Base-by-base conservation (phyloP, 257 asterid genomes). In the Phtheirospermum japonicum region DNA sequence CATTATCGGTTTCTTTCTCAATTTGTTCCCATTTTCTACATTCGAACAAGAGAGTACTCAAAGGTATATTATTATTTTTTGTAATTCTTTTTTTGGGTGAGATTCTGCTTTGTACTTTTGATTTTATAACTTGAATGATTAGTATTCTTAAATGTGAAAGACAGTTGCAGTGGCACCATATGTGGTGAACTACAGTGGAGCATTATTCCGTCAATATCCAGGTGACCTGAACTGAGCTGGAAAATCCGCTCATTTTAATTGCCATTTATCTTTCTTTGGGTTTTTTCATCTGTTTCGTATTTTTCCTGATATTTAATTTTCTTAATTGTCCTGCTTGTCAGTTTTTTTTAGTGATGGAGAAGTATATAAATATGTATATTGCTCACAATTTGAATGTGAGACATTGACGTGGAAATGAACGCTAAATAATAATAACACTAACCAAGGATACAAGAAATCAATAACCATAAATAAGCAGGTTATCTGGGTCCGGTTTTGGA, bases 91-190 rank as follows among this genome's bases (percentile, higher is more conserved):
- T 60, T 62, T 37, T 20, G 1, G 1, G 45, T 9, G 51, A 14
- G 51, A 45, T 45, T 45, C 51, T 45, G 19, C 19, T 4, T 45
- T 39, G 57, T 28, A 32, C 11, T 14, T 31, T 16, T 58, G 17
- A 26, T 59, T 13, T 66, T 56, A 3, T 58, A 57, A 43, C 57
- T 63, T 53, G 72, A 74, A 69, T 67, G 70, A 75, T 76, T 71
- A 61, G 58, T 75, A 39, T 62, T 74, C 71, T 73, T 70, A 63
- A 59, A 55, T 71, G 69, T 75, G 84, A 82, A 84, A 92, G 98
- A 92, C 98, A 73, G 75, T 89, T 82, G 95, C 93, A 76, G 98
- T 86, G 85, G 95, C 95, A 57, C 97, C 98, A 68, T 92, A 81
- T 72, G 45, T 92, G 34, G 90, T 89, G 82, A 89, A 92, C 82